Base-by-base conservation (phyloP, 371 early-diverging fungal genomes). In the Mucor plumbeus region DNA sequence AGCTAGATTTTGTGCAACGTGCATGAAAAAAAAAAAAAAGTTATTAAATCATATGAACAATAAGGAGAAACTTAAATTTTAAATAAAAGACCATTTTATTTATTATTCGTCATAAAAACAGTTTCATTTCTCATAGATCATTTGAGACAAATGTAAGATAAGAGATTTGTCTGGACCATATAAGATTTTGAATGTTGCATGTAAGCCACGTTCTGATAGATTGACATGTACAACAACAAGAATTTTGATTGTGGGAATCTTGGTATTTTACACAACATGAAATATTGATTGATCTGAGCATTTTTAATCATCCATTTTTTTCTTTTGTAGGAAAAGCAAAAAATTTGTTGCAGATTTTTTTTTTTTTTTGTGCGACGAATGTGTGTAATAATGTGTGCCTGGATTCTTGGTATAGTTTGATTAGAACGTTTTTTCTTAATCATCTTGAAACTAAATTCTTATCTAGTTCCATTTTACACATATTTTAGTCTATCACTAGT, bases 131-230 rank as follows among this genome's bases (percentile, higher is more conserved):
- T 21, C 50, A 50, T 50, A 26, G 21, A 10, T 26, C 50, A 21
- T 21, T 19, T 19, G 38, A 38, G 4, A 19, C 17, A 48, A 48
- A 48, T 50, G 17, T 26, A 50, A 9, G 11, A 11, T 38, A 38
- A 11, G 11, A 5, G 38, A 9, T 38, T 38, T 38, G 50, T 50
- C 50, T 50, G 50, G 50, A 50, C 50, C 19, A 26, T 10, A 21
- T 0, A 5, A 44, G 44, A 44, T 48, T 38, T 38, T 11, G 10
- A 26, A 26, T 26, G 26, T 26, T 26, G 48, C 19, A 48, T 48
- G 48, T 7, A 21, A 50, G 50, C 50, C 50, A 50, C 50, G 50
- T 50, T 50, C 50, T 50, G 50, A 50, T 50, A 9, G 50, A 50
- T 50, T 26, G 50, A 50, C 19, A 50, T 13, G 50, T 50, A 50